phyloP scores from a whole-genome alignment of 331 rosid species.

The Pyracantha coccinea region DNA sequence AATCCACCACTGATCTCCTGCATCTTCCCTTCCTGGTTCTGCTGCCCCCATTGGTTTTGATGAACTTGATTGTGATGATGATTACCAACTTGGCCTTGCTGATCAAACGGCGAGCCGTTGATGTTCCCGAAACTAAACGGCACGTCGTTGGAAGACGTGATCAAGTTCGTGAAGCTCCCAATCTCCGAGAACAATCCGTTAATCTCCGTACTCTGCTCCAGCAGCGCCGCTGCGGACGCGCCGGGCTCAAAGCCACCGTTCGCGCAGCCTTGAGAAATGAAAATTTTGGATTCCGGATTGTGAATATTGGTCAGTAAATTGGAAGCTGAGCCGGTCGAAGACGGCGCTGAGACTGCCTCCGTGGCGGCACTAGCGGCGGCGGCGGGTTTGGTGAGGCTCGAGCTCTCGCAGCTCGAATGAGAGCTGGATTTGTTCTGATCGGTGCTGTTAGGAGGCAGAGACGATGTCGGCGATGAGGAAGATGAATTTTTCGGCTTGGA shows the following conservation, averaged over 20 bases:
- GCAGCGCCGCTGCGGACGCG: not conserved
- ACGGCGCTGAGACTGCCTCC: conserved; percentile 39
- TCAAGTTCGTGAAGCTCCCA: conserved; percentile 58
- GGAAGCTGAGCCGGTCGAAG: conserved; percentile 25
- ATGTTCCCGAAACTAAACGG: conserved; percentile 36
- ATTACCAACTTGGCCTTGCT: not conserved
- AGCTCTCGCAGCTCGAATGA: conserved; percentile 83
- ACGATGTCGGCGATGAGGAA: not conserved
- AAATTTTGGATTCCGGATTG: conserved; percentile 30
- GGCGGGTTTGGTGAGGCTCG: conserved; percentile 50
- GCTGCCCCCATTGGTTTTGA: conserved; percentile 28
- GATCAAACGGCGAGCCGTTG: conserved; percentile 37
- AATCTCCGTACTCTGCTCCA: conserved; percentile 27
- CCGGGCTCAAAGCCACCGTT: conserved; percentile 24
- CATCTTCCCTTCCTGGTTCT: conserved; percentile 33
- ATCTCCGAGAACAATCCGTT: conserved; percentile 68
- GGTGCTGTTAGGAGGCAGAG: not conserved
- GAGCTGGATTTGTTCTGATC: conserved; percentile 42
- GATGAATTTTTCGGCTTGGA: conserved; percentile 33
- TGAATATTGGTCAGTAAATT: conserved; percentile 5
- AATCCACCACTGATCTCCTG: conserved; percentile 33
- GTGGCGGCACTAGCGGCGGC: conserved; percentile 19
- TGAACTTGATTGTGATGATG: conserved; percentile 1
- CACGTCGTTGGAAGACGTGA: conserved; percentile 48
- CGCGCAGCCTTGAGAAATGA: conserved; percentile 8